Percentiles rank a stretch among this genome's conserved stretches.
Conservation (phyloP, 2,329 filamentous ascomycete species). For the Drechslerella dactyloides region DNA sequence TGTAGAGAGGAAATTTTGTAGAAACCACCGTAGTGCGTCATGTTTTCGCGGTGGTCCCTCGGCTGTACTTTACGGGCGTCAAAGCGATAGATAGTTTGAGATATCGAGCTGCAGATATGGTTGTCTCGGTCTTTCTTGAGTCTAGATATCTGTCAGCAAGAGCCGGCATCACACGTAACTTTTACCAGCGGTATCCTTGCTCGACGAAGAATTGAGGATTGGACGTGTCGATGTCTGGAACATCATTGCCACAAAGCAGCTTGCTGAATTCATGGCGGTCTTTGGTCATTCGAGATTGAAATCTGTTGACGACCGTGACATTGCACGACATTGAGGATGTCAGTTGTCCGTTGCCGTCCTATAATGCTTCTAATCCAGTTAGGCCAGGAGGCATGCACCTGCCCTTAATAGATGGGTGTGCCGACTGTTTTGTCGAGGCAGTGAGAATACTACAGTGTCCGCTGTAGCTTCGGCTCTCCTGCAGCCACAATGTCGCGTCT, state of each 20-base stretch:
- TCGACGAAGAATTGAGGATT: too few relatives aligned
- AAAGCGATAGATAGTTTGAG: not conserved
- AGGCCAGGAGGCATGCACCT: slow-evolving; percentile 25
- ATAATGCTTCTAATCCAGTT: slow-evolving; percentile 23
- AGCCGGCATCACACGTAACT: too few relatives aligned
- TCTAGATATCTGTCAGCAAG: too few relatives aligned
- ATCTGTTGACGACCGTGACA: not conserved
- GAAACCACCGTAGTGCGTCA: not conserved
- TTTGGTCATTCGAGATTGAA: too few relatives aligned
- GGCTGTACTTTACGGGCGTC: not conserved
- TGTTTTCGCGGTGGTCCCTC: not conserved
- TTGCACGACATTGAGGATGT: not conserved
- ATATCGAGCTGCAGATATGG: too few relatives aligned
- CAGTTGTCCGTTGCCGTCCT: not conserved
- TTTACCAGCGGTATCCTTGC: too few relatives aligned
- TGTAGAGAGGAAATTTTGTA: too few relatives aligned
- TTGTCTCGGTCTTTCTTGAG: too few relatives aligned
- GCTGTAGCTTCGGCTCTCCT: slow-evolving; percentile 21
- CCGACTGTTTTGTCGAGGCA: slow-evolving; percentile 33
- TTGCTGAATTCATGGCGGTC: too few relatives aligned
- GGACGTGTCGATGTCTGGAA: too few relatives aligned
- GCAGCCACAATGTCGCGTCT: not conserved
- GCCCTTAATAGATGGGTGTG: slow-evolving; percentile 28
- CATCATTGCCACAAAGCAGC: too few relatives aligned
- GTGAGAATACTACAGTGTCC: slow-evolving; percentile 27